Conservation (phyloP, 192 early-diverging fungal genomes). For the Coemansia pectinata region DNA sequence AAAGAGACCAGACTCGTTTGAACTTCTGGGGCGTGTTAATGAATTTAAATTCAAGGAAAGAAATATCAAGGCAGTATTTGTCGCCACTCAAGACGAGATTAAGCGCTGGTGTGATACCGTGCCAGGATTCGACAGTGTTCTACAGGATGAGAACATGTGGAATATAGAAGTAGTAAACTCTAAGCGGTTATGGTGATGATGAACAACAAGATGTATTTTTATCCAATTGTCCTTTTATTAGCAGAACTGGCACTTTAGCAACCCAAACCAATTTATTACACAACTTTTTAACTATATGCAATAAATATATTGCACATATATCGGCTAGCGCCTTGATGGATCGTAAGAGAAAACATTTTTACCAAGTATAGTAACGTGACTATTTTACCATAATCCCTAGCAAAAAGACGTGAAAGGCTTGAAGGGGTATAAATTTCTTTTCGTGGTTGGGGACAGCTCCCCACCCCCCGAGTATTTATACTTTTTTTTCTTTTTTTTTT, state of each 20-base stretch:
- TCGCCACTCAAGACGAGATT: background rate
- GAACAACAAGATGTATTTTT: background rate
- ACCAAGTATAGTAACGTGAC: background rate
- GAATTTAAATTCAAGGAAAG: background rate
- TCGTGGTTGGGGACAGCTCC: background rate
- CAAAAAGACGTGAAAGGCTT: background rate
- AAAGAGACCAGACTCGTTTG: background rate
- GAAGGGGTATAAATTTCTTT: background rate
- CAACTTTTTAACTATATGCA: background rate
- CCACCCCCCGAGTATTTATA: constrained; percentile 4
- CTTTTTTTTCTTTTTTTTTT: constrained; percentile 3
- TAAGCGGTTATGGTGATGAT: too few relatives aligned
- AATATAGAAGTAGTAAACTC: too few relatives aligned
- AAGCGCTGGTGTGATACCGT: background rate
- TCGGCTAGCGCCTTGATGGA: background rate
- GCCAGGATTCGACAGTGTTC: background rate
- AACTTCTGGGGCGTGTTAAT: background rate
- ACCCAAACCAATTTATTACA: background rate
- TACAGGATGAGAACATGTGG: background rate
- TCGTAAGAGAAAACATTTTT: too few relatives aligned
- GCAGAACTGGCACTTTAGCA: background rate
- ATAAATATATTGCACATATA: background rate
- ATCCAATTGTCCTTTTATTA: background rate
- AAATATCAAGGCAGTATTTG: background rate
- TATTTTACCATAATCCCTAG: background rate